Evolutionary conservation across 164 flowering plant species (phyloP), one percentile per base, ranked within the genome.

Genomic region (Stephania cephalantha): DNA sequence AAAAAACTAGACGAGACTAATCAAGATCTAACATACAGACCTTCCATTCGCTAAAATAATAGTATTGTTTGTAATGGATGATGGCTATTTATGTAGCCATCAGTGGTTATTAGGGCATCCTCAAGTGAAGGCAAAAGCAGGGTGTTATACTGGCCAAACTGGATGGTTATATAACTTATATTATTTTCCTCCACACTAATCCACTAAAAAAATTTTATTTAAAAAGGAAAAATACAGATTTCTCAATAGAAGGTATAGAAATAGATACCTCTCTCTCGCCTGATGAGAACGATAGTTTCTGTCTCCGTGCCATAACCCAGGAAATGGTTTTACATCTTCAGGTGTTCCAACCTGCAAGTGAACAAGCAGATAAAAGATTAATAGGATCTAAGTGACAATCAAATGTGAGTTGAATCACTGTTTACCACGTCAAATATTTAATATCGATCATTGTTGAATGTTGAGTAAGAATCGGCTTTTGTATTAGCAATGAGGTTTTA

Each of bases 271-370:
- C 50, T 89, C 92, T 82, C 92, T 86, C 67, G 78, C 84, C 61
- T 80, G 88, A 6, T 85, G 89, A 48, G 85, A 90, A 78, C 96
- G 83, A 31, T 87, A 77, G 64, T 88, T 79, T 77, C 85, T 86
- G 71, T 93, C 97, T 82, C 93, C 99, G 80, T 95, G 99, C 98
- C 99, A 95, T 77, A 95, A 78, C 58, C 78, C 74, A 31, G 99
- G 99, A 48, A 79, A 85, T 1, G 99, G 97, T 82, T 95, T 95
- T 53, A 93, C 83, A 78, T 95, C 99, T 7, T 77, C 22, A 45
- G 85, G 81, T 68, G 48, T 85, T 72, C 93, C 4, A 61, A 86
- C 76, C 99, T 93, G 89, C 71, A 83, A 77, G 68, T 61, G 18
- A 46, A 73, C 9, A n/a, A 71, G 9, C 61, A 72, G 73, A 67